Percentiles rank a stretch among this genome's conserved stretches.
These are phyloP conservation scores for Claviceps sp. DNA, from an alignment of 2,329 filamentous ascomycete genomes.

Conservation along the genomic window DNA sequence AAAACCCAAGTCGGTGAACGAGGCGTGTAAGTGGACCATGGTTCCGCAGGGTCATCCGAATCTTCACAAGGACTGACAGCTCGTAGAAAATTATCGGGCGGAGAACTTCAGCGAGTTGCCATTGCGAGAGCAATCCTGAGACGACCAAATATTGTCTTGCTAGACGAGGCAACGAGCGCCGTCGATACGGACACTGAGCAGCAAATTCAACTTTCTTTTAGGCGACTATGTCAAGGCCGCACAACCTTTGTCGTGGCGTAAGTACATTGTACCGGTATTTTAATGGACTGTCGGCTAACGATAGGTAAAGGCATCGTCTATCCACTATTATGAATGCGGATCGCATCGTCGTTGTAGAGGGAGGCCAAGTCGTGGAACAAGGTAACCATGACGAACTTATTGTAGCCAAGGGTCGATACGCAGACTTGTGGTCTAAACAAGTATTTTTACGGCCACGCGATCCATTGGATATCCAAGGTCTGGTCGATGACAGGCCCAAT, in stretches of 20 bases:
- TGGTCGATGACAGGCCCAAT: conserved; percentile 9
- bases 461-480: conserved; percentile 1
- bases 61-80: conserved; percentile 10
- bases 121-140: conserved; percentile 27
- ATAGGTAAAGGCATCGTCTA: conserved; percentile 41
- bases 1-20: conserved; percentile 37
- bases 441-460: conserved; percentile 39
- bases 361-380: conserved; percentile 49
- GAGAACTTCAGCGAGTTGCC: conserved; percentile 36
- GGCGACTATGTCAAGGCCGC: conserved; percentile 42
- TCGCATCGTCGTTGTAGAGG: conserved; percentile 50
- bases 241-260: conserved; percentile 56
- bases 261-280: conserved; percentile 12
- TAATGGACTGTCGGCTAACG: background rate
- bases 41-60: background rate
- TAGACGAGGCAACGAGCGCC: conserved; percentile 40
- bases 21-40: conserved; percentile 25
- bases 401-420: conserved; percentile 45
- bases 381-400: conserved; percentile 49
- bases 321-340: conserved; percentile 61
- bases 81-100: conserved; percentile 41
- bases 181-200: conserved; percentile 36
- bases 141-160: conserved; percentile 16
- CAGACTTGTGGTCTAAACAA: conserved; percentile 52
- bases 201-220: conserved; percentile 50